These are phyloP conservation scores for Schoenoplectus triqueter DNA, from an alignment of 202 grass and related monocot genomes.

Conservation along the genomic window DNA sequence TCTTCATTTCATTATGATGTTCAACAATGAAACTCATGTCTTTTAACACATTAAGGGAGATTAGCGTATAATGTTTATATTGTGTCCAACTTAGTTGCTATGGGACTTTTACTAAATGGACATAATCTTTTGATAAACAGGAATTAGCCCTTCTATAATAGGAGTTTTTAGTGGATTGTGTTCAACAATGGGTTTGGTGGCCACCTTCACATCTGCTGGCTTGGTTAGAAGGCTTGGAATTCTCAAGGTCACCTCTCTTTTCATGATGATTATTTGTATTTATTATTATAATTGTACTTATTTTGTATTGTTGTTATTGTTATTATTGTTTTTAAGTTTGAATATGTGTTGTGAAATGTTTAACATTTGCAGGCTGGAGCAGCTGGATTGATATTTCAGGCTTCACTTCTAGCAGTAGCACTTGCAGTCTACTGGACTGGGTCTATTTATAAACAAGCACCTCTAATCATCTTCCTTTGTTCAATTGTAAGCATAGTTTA, in stretches of 20 bases:
- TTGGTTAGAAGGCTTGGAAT: constrained; percentile 92
- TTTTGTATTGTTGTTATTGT: neutral
- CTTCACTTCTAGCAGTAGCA: constrained; percentile 68
- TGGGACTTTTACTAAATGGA: constrained; percentile 24
- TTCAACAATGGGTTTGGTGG: constrained; percentile 91
- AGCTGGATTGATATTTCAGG: constrained; percentile 95
- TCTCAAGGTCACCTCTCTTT: constrained; percentile 67
- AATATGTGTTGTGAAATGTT: constrained; percentile 14
- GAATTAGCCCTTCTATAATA: constrained; percentile 83
- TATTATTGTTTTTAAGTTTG: neutral
- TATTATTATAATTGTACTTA: constrained; percentile 19
- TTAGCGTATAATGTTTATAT: neutral
- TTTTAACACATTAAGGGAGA: neutral
- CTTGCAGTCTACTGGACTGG: constrained; percentile 79
- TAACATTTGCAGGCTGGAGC: constrained; percentile 72
- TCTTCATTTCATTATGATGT: neutral
- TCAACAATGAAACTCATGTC: neutral
- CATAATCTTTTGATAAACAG: constrained; percentile 47
- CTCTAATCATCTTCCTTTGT: constrained; percentile 82
- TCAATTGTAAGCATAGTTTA: constrained; percentile 65
- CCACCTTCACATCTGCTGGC: constrained; percentile 82
- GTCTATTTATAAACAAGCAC: constrained; percentile 61
- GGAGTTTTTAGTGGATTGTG: constrained; percentile 90
- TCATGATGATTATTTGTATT: neutral
- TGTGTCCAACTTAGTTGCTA: neutral